A percentile compares a stretch with the other conserved stretches of the same genome.
phyloP scores from a whole-genome alignment of 139 green algal genomes.

The Eudorina sp. region DNA sequence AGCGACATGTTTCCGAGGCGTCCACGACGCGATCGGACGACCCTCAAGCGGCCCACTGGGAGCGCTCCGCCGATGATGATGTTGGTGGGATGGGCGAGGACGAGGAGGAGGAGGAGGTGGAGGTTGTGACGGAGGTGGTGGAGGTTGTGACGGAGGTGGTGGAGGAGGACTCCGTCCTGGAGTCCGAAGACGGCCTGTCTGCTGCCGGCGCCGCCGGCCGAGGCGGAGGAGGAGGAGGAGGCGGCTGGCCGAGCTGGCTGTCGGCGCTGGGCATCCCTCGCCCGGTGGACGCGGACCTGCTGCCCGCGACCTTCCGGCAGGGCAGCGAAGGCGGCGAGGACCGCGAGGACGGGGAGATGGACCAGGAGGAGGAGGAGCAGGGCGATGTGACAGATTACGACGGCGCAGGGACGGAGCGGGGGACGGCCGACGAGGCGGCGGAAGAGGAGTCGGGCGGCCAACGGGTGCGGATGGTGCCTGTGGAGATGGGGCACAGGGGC shows the following conservation, averaged over 20 bases:
- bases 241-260: slow-evolving; percentile 23
- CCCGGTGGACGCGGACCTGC: neutral
- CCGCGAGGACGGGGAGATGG: neutral
- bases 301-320: neutral
- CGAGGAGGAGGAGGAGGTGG: slow-evolving; percentile 20
- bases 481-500: too few species aligned
- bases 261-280: slow-evolving; percentile 29
- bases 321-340: neutral
- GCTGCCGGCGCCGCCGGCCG: neutral
- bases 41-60: too few species aligned
- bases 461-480: too few species aligned
- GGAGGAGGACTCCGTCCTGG: too few species aligned
- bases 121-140: neutral
- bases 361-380: neutral
- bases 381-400: neutral
- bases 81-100: too few species aligned
- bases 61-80: too few species aligned
- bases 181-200: too few species aligned
- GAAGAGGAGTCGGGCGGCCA: neutral
- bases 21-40: too few species aligned
- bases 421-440: neutral
- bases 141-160: neutral
- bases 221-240: neutral
- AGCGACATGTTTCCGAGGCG: too few species aligned
- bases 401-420: neutral